Evolutionary conservation across 768 basidiomycete genomes (phyloP).

Genomic region (Lentinus tigrinus): DNA sequence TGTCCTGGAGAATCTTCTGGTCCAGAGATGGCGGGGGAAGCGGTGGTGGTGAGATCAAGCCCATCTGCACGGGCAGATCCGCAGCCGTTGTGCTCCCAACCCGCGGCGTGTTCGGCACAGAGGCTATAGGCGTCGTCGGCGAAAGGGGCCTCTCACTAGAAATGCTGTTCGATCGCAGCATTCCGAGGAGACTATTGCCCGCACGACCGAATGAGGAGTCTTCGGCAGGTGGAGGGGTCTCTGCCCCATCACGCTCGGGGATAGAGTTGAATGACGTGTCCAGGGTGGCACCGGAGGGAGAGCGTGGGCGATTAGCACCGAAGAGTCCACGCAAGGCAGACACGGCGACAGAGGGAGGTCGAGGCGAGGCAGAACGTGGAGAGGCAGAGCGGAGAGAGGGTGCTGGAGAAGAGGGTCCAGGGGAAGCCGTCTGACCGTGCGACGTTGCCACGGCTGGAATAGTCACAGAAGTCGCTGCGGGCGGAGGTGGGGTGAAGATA

Average conservation of each 20-base stretch:
- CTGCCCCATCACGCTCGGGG: constrained; percentile 28
- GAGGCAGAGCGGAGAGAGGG: constrained; percentile 21
- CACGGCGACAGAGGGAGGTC: constrained; percentile 36
- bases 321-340: constrained; percentile 64
- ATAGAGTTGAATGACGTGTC: constrained; percentile 20
- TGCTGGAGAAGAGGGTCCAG: constrained; percentile 29
- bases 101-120: constrained; percentile 23
- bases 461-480: constrained; percentile 8
- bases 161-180: constrained; percentile 44
- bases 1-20: constrained; percentile 39
- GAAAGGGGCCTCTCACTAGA: constrained; percentile 22
- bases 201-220: constrained; percentile 59
- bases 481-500: constrained; percentile 39
- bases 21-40: constrained; percentile 30
- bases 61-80: constrained; percentile 36
- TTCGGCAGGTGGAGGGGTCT: constrained; percentile 20
- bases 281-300: constrained; percentile 41
- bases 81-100: constrained; percentile 18
- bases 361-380: constrained; percentile 20
- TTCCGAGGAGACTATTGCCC: constrained; percentile 53
- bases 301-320: constrained; percentile 49
- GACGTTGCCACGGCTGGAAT: neutral
- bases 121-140: constrained; percentile 18
- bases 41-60: constrained; percentile 19
- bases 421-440: constrained; percentile 17